Evolutionary conservation across 805 yeast species (phyloP).

Genomic region (Ogataea ganodermae): DNA sequence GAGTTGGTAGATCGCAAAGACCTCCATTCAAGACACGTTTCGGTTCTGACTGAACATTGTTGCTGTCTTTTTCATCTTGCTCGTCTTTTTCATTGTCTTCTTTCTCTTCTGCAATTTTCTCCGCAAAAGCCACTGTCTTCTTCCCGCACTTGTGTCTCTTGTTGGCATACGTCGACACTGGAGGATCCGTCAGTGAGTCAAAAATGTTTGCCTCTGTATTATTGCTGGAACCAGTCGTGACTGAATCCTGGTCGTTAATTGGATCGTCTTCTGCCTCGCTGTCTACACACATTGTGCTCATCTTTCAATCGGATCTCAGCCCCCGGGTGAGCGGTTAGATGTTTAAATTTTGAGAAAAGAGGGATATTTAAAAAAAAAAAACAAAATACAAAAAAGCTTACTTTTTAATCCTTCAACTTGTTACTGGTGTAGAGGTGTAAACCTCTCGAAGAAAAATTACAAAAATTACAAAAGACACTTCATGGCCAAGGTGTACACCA

Average conservation of each 20-base stretch:
- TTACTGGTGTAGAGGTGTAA: background rate
- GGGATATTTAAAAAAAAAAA: background rate
- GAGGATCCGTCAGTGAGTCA: conserved; percentile 19
- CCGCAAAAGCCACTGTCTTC: conserved; percentile 17
- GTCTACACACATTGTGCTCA: conserved; percentile 6
- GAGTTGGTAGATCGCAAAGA: background rate
- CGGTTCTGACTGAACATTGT: too few relatives aligned
- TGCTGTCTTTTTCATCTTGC: background rate
- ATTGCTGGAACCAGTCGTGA: conserved; percentile 11
- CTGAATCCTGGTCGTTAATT: conserved; percentile 20
- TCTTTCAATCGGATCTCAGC: too few relatives aligned
- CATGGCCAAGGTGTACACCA: background rate
- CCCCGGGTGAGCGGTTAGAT: conserved; percentile 7
- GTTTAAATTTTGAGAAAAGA: background rate
- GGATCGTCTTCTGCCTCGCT: conserved; percentile 16
- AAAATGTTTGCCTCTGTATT: conserved; percentile 14
- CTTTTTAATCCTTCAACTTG: background rate
- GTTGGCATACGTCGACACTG: conserved; percentile 15
- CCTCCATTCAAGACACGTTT: background rate
- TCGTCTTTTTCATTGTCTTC: background rate
- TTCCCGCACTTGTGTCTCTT: conserved; percentile 8
- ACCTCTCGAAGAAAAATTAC: background rate
- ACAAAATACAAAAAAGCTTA: background rate
- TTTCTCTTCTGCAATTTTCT: conserved; percentile 4
- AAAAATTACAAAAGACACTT: background rate